Percentiles rank a stretch among this genome's conserved stretches.
These are phyloP conservation scores for Brasenia schreberi DNA, from an alignment of 164 flowering plant species.

Conservation along the genomic window DNA sequence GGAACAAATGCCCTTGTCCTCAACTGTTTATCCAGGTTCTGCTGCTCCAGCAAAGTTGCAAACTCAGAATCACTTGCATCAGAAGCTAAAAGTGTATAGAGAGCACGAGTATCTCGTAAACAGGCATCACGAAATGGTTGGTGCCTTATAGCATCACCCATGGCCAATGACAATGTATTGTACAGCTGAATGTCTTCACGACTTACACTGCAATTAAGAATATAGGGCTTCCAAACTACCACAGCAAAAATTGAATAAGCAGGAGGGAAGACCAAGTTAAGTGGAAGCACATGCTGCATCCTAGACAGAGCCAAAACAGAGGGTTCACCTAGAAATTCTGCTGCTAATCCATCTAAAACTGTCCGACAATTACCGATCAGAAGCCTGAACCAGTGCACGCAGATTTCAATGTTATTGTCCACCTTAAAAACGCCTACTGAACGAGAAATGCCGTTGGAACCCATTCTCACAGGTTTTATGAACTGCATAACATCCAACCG, in stretches of 20 bases:
- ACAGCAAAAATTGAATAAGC: slow-evolving; percentile 84
- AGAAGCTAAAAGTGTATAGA: slow-evolving; percentile 61
- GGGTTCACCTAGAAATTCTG: slow-evolving; percentile 80
- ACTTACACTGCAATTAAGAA: slow-evolving; percentile 25
- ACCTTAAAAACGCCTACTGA: slow-evolving; percentile 40
- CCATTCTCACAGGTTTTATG: slow-evolving; percentile 47
- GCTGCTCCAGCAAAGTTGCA: slow-evolving; percentile 59
- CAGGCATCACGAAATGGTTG: slow-evolving; percentile 83
- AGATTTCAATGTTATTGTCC: slow-evolving; percentile 60
- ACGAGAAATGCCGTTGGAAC: slow-evolving; percentile 76
- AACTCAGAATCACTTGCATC: slow-evolving; percentile 82
- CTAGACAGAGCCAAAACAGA: slow-evolving; percentile 65
- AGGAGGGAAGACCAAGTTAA: slow-evolving; percentile 72
- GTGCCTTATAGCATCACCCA: slow-evolving; percentile 68
- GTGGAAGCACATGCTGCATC: slow-evolving; percentile 84
- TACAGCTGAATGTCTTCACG: slow-evolving; percentile 61
- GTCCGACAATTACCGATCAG: slow-evolving; percentile 86
- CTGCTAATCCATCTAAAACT: slow-evolving; percentile 70
- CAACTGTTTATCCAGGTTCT: slow-evolving; percentile 39
- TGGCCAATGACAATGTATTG: slow-evolving; percentile 43
- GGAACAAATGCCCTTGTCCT: slow-evolving; percentile 67
- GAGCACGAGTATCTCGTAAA: slow-evolving; percentile 51
- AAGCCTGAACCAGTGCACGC: slow-evolving; percentile 87
- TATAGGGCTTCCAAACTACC: slow-evolving; percentile 68
- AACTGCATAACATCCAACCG: slow-evolving; percentile 73